Base-by-base conservation (phyloP, 306 rosid species). In the Pyrus betulifolia region DNA sequence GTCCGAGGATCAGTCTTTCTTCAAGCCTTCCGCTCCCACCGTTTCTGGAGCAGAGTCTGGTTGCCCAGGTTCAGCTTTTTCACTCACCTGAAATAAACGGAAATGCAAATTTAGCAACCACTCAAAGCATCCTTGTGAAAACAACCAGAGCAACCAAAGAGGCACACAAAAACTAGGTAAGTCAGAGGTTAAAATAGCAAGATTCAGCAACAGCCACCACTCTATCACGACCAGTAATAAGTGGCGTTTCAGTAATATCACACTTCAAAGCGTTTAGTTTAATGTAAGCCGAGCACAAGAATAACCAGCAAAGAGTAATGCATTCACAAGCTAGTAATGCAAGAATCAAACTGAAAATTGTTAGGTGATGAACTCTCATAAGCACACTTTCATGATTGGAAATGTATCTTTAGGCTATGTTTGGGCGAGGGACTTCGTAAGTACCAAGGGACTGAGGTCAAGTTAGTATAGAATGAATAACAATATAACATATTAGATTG, bases 1-100 rank as follows among this genome's bases (percentile, higher is more conserved):
- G 57, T 68, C 69, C 69, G 58, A 64, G 51, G 45, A 63, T 87
- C 84, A 93, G 63, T 93, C 97, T 71, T 78, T 79, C 88, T 93
- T 93, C 71, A 78, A 72, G 70, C 82, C 83, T 22, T 25, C 82
- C 15, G 67, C 83, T 70, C 73, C 83, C 46, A 33, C 86, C 2
- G 83, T 25, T 78, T 85, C 84, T 7, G 82, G 70, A 57, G 58
- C 54, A 69, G 84, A 67, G 64, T 79, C 86, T 46, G 70, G 66
- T 51, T 73, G 78, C 71, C 62, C 68, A 44, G 84, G 79, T 76
- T 80, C 89, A 79, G 68, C 74, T 49, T 79, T 77, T 71, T 82
- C 89, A 64, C 72, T 87, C 55, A 67, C 89, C 94, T 90, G 89
- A 66, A 63, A 82, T 75, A 80, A 83, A 80, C 42, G 44, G 67